Percentiles rank a stretch among this genome's conserved stretches.
These are phyloP conservation scores for Xerocomus amazonicus DNA, from an alignment of 1,284 basidiomycete genomes.

Conservation along the genomic window DNA sequence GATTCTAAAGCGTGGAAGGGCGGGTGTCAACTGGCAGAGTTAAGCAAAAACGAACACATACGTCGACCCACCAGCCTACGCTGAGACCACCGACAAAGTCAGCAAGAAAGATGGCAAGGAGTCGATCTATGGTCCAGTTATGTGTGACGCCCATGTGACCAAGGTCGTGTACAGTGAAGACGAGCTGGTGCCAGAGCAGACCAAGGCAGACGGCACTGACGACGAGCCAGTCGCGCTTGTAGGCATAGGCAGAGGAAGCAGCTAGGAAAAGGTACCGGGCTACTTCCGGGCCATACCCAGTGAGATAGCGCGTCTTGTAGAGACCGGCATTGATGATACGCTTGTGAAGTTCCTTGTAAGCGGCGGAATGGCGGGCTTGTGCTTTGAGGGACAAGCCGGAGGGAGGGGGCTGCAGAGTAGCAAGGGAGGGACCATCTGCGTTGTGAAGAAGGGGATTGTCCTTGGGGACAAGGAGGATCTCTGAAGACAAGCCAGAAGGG, in stretches of 20 bases:
- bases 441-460: slow-evolving; percentile 25
- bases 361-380: slow-evolving; percentile 72
- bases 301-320: slow-evolving; percentile 78
- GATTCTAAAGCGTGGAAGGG: slow-evolving; percentile 59
- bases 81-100: slow-evolving; percentile 91
- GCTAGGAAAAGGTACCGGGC: slow-evolving; percentile 72
- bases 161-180: slow-evolving; percentile 91
- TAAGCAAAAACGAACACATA: slow-evolving; percentile 43
- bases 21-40: not conserved
- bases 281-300: slow-evolving; percentile 90
- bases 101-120: slow-evolving; percentile 79
- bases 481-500: slow-evolving; percentile 43
- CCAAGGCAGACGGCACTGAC: slow-evolving; percentile 80
- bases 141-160: slow-evolving; percentile 95
- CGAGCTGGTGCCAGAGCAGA: slow-evolving; percentile 91
- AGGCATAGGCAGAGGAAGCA: slow-evolving; percentile 58
- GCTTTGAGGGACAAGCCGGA: slow-evolving; percentile 52
- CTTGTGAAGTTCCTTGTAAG: slow-evolving; percentile 79
- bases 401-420: slow-evolving; percentile 50
- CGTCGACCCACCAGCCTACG: slow-evolving; percentile 97
- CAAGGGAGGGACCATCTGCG: slow-evolving; percentile 44
- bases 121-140: slow-evolving; percentile 77
- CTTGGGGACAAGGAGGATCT: slow-evolving; percentile 60
- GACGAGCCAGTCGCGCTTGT: slow-evolving; percentile 61
- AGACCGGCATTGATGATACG: slow-evolving; percentile 78